Evolutionary conservation across 164 flowering plant genomes (phyloP), one percentile per base, ranked within the genome.

Genomic region (Kalanchoe fedtschenkoi): DNA sequence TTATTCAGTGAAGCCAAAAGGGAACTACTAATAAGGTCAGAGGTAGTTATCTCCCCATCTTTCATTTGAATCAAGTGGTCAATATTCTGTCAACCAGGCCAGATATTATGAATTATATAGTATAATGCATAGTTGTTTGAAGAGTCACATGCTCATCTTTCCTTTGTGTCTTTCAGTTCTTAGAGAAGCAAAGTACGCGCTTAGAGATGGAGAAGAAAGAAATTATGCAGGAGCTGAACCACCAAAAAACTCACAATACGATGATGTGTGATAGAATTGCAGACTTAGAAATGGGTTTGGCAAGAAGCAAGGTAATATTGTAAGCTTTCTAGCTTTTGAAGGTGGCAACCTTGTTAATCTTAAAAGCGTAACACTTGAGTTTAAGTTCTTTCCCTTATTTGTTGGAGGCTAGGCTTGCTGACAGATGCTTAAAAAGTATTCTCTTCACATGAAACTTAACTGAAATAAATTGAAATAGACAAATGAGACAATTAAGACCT

Each of bases 1-100:
- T 77, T 82, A 61, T 82, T 79, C 46, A 68, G 68, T 46, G 89
- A 84, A 69, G 75, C 77, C 58, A 77, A 80, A 77, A 82, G 63
- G 63, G 71, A 65, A 59, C 74, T 85, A 63, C 69, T 68, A 58
- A 64, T 78, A 70, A 81, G 86, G 77, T 81, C 77, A 68, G 87
- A 88, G 95, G 97, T 91, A 84, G 46, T 64, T 69, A 39, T 64
- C 68, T 74, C 58, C 70, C 32, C 24, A 43, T 68, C 41, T 22
- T 47, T 22, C 28, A 22, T 47, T 22, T 4, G 6, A 47, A 22
- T 14, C 13, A 47, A 47, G 22, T 47, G 28, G 28, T 47, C 54
- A 47, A 22, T 46, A 19, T 37, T 37, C 39, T 37, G 6, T 15
- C 39, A 37, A 11, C 11, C 39, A 38, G 4, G n/a, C 28, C 35